Percentiles rank a stretch among this genome's conserved stretches.
Evolutionary conservation across 768 basidiomycete genomes (phyloP).

Genomic region (Lepiota brunneoincarnata): DNA sequence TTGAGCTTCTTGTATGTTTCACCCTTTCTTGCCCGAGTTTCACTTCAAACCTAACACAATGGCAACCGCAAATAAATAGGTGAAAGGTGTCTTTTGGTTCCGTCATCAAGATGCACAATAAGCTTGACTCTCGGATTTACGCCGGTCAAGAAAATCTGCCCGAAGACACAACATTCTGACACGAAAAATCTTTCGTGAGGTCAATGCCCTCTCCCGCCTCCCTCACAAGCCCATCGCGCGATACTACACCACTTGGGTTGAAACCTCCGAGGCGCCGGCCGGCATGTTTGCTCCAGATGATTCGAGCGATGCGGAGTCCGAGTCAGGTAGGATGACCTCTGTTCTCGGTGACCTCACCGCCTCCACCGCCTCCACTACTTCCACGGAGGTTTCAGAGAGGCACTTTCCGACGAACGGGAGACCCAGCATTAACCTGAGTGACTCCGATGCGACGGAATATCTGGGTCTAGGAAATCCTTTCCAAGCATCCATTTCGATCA

Average conservation of each 20-base stretch:
- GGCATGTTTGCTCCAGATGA: slow-evolving; percentile 50
- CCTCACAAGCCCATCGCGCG: slow-evolving; percentile 90
- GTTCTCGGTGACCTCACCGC: slow-evolving; percentile 32
- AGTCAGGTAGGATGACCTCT: slow-evolving; percentile 10
- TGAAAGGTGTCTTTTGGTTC: slow-evolving; percentile 89
- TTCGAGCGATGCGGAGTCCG: slow-evolving; percentile 31
- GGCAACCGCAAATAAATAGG: slow-evolving; percentile 50
- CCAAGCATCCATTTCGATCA: slow-evolving; percentile 82
- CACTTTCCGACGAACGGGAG: slow-evolving; percentile 47
- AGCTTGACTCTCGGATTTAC: slow-evolving; percentile 82
- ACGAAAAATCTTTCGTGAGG: slow-evolving; percentile 88
- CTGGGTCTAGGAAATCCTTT: slow-evolving; percentile 61
- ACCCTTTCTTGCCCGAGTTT: background rate
- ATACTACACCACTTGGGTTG: slow-evolving; percentile 92
- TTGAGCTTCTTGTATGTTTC: slow-evolving; percentile 69
- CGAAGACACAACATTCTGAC: slow-evolving; percentile 76
- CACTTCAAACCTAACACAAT: background rate
- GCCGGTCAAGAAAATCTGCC: slow-evolving; percentile 92
- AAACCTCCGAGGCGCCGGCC: slow-evolving; percentile 55
- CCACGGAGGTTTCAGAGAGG: slow-evolving; percentile 20
- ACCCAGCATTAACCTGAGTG: slow-evolving; percentile 62
- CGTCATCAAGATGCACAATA: slow-evolving; percentile 93
- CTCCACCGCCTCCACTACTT: background rate
- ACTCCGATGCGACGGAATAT: slow-evolving; percentile 52
- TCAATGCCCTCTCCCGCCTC: slow-evolving; percentile 82